phyloP scores from a whole-genome alignment of 2,329 filamentous ascomycete genomes.

The Alternaria sp. region DNA sequence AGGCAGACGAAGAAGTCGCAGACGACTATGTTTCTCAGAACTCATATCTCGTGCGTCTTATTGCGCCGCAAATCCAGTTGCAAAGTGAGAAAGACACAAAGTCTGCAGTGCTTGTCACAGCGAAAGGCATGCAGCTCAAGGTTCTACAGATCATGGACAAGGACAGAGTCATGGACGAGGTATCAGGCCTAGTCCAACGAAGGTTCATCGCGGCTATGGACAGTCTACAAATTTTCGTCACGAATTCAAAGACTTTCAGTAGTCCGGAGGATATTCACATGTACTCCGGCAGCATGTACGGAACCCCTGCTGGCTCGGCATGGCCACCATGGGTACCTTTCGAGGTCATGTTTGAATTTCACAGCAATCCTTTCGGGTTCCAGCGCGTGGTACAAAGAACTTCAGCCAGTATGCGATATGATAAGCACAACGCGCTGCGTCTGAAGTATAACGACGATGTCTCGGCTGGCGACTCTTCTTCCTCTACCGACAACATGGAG shows the following conservation, averaged over 20 bases:
- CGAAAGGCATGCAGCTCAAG: conserved; percentile 98
- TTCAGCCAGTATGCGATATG: conserved; percentile 90
- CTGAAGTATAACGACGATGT: conserved; percentile 98
- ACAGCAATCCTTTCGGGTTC: conserved; percentile 95
- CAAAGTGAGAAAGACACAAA: conserved; percentile 98
- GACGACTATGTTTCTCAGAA: conserved; percentile 90
- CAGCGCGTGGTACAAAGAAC: conserved; percentile 96
- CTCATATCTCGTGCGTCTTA: conserved; percentile 92
- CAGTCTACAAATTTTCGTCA: conserved; percentile 97
- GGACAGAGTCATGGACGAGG: conserved; percentile 86
- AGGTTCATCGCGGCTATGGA: conserved; percentile 96
- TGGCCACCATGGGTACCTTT: conserved; percentile 99
- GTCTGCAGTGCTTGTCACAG: conserved; percentile 93
- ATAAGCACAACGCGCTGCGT: conserved; percentile 97
- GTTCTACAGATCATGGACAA: conserved; percentile 99
- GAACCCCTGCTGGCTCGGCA: conserved; percentile 79
- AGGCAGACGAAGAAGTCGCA: conserved; percentile 69
- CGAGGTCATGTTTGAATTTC: conserved; percentile 98
- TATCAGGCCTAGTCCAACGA: conserved; percentile 93
- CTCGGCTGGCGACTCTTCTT: conserved; percentile 66
- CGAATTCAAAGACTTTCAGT: conserved; percentile 88
- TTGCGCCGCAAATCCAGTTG: conserved; percentile 96
- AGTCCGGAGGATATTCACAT: conserved; percentile 83
- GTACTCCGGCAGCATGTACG: conserved; percentile 94
- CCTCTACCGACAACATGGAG: conserved; percentile 67